These are phyloP conservation scores for Ceratocystis harringtonii DNA, from an alignment of 2,329 filamentous ascomycete genomes.

Conservation along the genomic window DNA sequence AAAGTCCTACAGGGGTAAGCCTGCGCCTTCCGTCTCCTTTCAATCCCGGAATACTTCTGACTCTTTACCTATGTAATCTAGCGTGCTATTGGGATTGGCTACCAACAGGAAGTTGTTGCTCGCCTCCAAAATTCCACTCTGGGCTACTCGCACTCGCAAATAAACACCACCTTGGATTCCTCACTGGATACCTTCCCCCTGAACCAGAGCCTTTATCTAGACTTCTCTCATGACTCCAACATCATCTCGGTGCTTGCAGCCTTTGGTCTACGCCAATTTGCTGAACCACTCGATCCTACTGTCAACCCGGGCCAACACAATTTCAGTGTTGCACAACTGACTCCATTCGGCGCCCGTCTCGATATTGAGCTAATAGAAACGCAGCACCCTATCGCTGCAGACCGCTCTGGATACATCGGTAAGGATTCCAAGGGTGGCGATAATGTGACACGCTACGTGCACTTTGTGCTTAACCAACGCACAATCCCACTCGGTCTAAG, in stretches of 20 bases:
- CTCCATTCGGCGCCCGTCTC: conserved; percentile 56
- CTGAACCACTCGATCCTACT: conserved; percentile 39
- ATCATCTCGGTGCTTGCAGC: conserved; percentile 56
- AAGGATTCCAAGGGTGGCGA: conserved; percentile 28
- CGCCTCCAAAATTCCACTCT: conserved; percentile 52
- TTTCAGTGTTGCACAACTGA: conserved; percentile 51
- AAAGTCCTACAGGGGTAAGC: conserved; percentile 45
- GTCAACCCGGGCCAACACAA: conserved; percentile 42
- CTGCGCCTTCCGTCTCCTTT: not conserved
- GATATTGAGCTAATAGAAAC: conserved; percentile 61
- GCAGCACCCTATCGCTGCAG: conserved; percentile 44
- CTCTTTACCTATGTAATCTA: conserved; percentile 24
- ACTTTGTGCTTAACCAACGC: conserved; percentile 60
- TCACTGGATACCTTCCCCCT: conserved; percentile 55
- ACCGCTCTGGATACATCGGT: conserved; percentile 37
- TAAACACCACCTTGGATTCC: conserved; percentile 56
- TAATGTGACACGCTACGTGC: conserved; percentile 46
- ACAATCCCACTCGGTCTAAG: conserved; percentile 54
- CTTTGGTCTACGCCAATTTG: conserved; percentile 57
- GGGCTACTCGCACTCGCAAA: conserved; percentile 42
- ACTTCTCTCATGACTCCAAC: conserved; percentile 66
- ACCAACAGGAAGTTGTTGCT: conserved; percentile 57
- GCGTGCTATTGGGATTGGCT: conserved; percentile 58
- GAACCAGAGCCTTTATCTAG: conserved; percentile 59
- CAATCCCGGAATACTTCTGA: not conserved